Evolutionary conservation across 2,329 filamentous ascomycete species (phyloP), one percentile per base, ranked within the genome.

Genomic region (Pleoardoris graminearum): DNA sequence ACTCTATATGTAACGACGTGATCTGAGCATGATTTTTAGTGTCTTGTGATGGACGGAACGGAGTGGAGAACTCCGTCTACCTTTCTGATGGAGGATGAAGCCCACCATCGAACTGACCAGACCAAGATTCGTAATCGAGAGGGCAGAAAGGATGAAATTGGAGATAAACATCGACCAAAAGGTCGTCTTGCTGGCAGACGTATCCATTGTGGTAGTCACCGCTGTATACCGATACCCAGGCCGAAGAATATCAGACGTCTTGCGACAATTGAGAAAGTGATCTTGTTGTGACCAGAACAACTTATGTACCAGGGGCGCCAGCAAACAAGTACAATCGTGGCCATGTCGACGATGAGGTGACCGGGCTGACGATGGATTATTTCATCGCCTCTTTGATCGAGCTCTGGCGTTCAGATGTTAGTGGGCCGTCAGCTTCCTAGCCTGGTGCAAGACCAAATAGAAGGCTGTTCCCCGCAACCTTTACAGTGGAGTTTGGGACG

Each of bases 21-120:
- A 17, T 46, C 19, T 46, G 19, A 5, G 25, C 1, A 25, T 2
- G 10, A 16, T 16, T 3, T 16, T 17, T 8, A 16, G 5, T n/a
- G n/a, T 36, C 14, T 17, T 17, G 4, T 32, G 4, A 14, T 36
- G 14, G 14, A 4, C 30, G 30, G 4, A 16, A 36, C 4, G 17
- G 11, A 11, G 16, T 38, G 19, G 36, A 23, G 19, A 22, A n/a
- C 11, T 14, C 27, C 4, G 37, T 39, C 8, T 33, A 49, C 38
- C 16, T 35, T 69, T 70, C 48, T 70, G 62, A 11, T 62, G 51
- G 29, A 66, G 68, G 1, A 70, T 48, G 43, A 62, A 71, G n/a
- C 55, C 62, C n/a, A 71, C 67, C 66, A 68, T 69, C 32, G 66
- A 70, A 47, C 61, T 66, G 36, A 70, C 63, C 12, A 71, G 48